phyloP scores from a whole-genome alignment of 306 rosid species.

The Prunus salicina region DNA sequence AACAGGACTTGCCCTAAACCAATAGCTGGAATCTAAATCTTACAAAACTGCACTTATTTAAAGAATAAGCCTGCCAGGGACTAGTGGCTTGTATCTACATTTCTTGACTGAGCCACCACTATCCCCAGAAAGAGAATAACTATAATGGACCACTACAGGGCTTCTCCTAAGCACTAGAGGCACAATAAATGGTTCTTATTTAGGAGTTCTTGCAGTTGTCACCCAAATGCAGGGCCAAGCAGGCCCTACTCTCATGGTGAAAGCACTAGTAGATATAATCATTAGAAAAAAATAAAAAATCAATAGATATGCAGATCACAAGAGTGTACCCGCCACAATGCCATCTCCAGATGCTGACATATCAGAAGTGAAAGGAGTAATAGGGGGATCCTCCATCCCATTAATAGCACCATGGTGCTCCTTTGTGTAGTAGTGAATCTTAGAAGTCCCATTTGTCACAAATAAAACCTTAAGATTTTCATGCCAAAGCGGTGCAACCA shows the following conservation, averaged over 20 bases:
- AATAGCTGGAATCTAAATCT: constrained; percentile 16
- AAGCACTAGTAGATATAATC: neutral
- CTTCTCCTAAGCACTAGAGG: constrained; percentile 6
- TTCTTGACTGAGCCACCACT: constrained; percentile 5
- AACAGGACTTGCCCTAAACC: neutral
- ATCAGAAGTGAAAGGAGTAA: constrained; percentile 73
- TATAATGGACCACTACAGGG: neutral
- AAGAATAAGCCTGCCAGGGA: neutral
- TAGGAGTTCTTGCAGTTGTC: neutral
- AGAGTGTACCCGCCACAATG: constrained; percentile 75
- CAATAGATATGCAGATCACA: neutral
- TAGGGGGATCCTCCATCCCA: constrained; percentile 87
- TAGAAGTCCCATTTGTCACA: constrained; percentile 96
- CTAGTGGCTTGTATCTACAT: constrained; percentile 1
- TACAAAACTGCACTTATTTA: neutral
- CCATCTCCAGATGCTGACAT: constrained; percentile 98
- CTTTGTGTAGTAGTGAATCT: constrained; percentile 82
- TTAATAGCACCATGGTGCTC: constrained; percentile 69
- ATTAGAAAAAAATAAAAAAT: neutral
- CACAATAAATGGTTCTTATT: constrained; percentile 11
- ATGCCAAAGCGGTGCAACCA: constrained; percentile 71
- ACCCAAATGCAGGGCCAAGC: constrained; percentile 7
- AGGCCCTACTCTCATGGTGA: constrained; percentile 3
- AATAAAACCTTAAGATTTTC: constrained; percentile 84
- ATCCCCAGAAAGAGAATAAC: neutral